Base-by-base conservation (phyloP, 2,329 filamentous ascomycete genomes). In the Cercospora citrullina region DNA sequence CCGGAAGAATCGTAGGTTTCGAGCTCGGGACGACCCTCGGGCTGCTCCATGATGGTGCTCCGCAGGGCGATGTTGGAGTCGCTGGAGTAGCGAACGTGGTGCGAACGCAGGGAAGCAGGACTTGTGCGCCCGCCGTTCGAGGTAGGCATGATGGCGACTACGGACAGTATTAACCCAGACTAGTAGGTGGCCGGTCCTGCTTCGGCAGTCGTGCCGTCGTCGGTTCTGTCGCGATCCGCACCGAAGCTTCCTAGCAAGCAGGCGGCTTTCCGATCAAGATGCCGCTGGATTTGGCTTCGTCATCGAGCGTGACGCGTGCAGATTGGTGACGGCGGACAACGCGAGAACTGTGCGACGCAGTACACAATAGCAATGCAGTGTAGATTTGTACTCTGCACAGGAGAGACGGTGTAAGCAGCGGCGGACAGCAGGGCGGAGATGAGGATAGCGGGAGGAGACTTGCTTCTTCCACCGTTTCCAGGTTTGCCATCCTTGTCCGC, bases 1-100 rank as follows among this genome's bases (percentile, higher is more conserved):
- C 75, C 75, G 16, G 72, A 73, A 14, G 73, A 76, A 67, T 77
- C 75, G 71, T 76, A 75, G 28, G 75, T 75, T 62, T 73, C 69
- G 60, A 78, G 63, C 30, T 73, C 74, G 9, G 77, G 77, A 14
- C 76, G 73, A 28, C 64, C 63, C 21, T 75, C 73, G 48, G 65
- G 60, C 57, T 77, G 76, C 68, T 77, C 75, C 76, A 78, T 78
- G 71, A 76, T 78, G 67, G 74, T 70, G 18, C 48, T 63, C 42
- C 65, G 61, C 18, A 61, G 16, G 58, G 67, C 67, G 59, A 72
- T 67, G 64, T 64, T 63, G 57, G 65, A 65, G 60, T 72, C 68
- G 71, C 67, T 69, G 68, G 66, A 48, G 67, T 72, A 73, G 66
- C 71, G 71, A 33, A 68, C 59, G 67, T 72, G 69, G 16, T 64